Base-by-base conservation (phyloP, 2,329 filamentous ascomycete genomes). In the Celoporthe dispersa region DNA sequence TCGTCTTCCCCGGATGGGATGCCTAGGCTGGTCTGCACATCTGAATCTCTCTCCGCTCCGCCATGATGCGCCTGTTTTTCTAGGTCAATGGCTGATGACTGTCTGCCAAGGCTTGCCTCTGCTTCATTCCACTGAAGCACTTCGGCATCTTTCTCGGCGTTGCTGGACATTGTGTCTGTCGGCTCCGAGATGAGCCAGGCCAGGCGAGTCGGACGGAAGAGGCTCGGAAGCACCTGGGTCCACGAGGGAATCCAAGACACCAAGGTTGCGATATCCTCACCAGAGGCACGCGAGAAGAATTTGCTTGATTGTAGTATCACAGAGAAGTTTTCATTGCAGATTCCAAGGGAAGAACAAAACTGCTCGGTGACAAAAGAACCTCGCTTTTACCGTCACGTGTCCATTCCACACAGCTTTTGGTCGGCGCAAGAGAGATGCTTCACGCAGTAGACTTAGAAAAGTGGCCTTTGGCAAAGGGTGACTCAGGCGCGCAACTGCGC, bases 11-110 rank as follows among this genome's bases (percentile, higher is more conserved):
- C 31, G 5, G 67, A 48, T 37, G 33, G 12, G 3, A 72, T 63
- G 22, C 68, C 70, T 2, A 62, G 66, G 9, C 66, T 22, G 4
- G 65, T 62, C 39, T 72, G 66, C 0, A 33, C 37, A 25, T 70
- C 68, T 9, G 68, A 66, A 22, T 41, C 51, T 37, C 19, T 37
- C 14, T 22, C 25, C 22, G 6, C 7, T 14, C 14, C 19, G 31
- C 22, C 44, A 16, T 14, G 63, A 48, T 35, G n/a, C 12, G 19
- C 33, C 28, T 64, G 62, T 7, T 66, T 70, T 39, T 72, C 61
- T 14, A 39, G 19, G n/a, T 64, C 57, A 22, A 31, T 35, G 12
- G 25, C 19, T 41, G 62, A 6, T 2, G 8, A 1, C 19, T 31
- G 33, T 3, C 31, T 51, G 28, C 16, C 3, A 35, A 2, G 31